Evolutionary conservation across 495 filamentous ascomycete genomes (phyloP).

Genomic region (Neurospora africana): DNA sequence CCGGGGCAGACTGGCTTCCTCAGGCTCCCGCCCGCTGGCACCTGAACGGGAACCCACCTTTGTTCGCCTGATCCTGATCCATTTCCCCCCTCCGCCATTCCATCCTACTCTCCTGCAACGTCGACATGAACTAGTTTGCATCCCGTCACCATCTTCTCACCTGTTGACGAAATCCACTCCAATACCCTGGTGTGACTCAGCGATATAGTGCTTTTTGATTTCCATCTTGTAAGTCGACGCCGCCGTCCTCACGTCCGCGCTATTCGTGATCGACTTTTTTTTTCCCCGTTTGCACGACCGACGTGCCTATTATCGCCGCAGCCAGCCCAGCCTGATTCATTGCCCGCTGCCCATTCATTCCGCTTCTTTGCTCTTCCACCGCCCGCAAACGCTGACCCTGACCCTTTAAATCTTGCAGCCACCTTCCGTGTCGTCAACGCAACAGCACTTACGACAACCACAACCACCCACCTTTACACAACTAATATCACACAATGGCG

Average conservation of each 20-base stretch:
- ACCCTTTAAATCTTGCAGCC: constrained; percentile 15
- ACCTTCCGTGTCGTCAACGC: constrained; percentile 4
- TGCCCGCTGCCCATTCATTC: constrained; percentile 11
- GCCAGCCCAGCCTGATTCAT: neutral
- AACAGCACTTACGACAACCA: constrained; percentile 4
- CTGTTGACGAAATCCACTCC: neutral
- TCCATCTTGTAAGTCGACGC: neutral
- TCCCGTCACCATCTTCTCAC: neutral
- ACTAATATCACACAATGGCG: constrained; percentile 58
- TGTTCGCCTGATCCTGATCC: neutral
- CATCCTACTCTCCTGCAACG: neutral
- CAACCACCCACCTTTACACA: constrained; percentile 19
- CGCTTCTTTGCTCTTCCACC: constrained; percentile 20
- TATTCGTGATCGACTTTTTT: neutral
- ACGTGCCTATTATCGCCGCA: neutral
- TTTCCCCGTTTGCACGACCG: neutral
- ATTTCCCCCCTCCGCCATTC: neutral
- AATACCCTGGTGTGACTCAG: neutral
- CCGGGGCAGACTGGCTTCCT: neutral
- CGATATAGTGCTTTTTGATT: neutral
- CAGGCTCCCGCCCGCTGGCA: neutral
- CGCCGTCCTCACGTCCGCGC: neutral
- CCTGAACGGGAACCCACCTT: neutral
- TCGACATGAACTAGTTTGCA: neutral
- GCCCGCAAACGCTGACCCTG: constrained; percentile 17